Evolutionary conservation across 192 early-diverging fungal species (phyloP), one percentile per base, ranked within the genome.

Genomic region (Rhizophagus sp.): DNA sequence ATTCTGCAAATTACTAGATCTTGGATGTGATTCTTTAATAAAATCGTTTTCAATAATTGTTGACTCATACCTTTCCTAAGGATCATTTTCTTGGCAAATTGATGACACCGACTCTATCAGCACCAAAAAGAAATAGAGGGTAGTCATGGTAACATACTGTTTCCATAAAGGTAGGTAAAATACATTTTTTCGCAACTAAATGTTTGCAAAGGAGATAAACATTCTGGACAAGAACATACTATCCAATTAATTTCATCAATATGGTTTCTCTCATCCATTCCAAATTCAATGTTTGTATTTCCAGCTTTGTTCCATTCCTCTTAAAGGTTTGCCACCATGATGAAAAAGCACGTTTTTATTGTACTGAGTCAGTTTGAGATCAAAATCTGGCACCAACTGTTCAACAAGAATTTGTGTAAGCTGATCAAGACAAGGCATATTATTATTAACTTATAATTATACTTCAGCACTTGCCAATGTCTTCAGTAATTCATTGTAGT

Each of bases 11-110:
- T 44, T 70, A 64, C 27, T 70, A 44, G 39, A 41, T n/a, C 63
- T 65, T 65, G 5, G 2, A 2, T 25, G 10, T 2, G 27, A 65
- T 65, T 30, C 4, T 1, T 30, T 13, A 25, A 10, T 10, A 30
- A 34, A 9, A 36, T n/a, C 3, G 15, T 70, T 17, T 27, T 27
- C 11, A 64, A 33, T 33, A 13, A 24, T 33, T 17, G 15, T 33
- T 70, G n/a, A n/a, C n/a, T n/a, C n/a, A n/a, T n/a, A n/a, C n/a
- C 33, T 70, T n/a, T 70, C 5, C 13, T 39, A 70, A 15, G 13
- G 6, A 70, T 70, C 33, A 44, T 70, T 70, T 70, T 70, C 68
- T 70, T 70, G 12, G 33, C 36, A 70, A 36, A 70, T 70, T 70
- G 68, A 22, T 70, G 6, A 2, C 44, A 36, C 44, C n/a, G n/a